A percentile compares a stretch with the other conserved stretches of the same genome.
phyloP scores from a whole-genome alignment of 768 basidiomycete genomes.

The Dentipellis fragilis region DNA sequence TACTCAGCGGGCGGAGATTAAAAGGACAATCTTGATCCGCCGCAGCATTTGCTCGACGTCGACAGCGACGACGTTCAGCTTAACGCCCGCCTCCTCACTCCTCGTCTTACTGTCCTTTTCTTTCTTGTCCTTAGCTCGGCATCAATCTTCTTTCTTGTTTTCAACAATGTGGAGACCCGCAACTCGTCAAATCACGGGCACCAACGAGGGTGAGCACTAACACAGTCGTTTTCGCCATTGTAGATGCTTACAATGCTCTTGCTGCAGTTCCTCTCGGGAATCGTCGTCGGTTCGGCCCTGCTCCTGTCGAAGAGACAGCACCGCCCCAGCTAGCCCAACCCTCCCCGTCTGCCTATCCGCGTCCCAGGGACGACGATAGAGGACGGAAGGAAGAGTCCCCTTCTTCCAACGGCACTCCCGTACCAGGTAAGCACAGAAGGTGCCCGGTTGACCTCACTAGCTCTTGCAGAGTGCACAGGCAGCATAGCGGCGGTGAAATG shows the following conservation, averaged over 20 bases:
- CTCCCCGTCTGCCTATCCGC: slow-evolving; percentile 78
- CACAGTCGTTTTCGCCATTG: not conserved
- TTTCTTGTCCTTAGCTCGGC: not conserved
- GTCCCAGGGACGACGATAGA: slow-evolving; percentile 42
- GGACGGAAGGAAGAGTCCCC: slow-evolving; percentile 55
- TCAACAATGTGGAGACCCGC: slow-evolving; percentile 77
- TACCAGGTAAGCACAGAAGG: slow-evolving; percentile 57
- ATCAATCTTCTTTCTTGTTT: slow-evolving; percentile 1
- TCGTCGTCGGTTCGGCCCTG: slow-evolving; percentile 86
- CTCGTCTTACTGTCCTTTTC: slow-evolving; percentile 8
- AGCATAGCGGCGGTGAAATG: slow-evolving; percentile 10
- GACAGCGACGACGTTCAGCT: not conserved
- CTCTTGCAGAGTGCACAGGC: slow-evolving; percentile 12
- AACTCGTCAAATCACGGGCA: slow-evolving; percentile 83
- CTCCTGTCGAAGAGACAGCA: slow-evolving; percentile 68
- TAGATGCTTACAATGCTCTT: slow-evolving; percentile 5
- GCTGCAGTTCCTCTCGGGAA: slow-evolving; percentile 64
- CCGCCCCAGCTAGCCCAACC: slow-evolving; percentile 84
- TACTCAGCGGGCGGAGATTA: not conserved
- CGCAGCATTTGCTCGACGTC: not conserved
- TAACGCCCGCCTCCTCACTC: slow-evolving; percentile 3
- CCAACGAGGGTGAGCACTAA: slow-evolving; percentile 74
- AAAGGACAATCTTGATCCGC: not conserved
- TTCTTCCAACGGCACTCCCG: slow-evolving; percentile 35
- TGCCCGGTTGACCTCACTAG: slow-evolving; percentile 18